Base-by-base conservation (phyloP, 306 rosid genomes). In the Albizia julibrissin region DNA sequence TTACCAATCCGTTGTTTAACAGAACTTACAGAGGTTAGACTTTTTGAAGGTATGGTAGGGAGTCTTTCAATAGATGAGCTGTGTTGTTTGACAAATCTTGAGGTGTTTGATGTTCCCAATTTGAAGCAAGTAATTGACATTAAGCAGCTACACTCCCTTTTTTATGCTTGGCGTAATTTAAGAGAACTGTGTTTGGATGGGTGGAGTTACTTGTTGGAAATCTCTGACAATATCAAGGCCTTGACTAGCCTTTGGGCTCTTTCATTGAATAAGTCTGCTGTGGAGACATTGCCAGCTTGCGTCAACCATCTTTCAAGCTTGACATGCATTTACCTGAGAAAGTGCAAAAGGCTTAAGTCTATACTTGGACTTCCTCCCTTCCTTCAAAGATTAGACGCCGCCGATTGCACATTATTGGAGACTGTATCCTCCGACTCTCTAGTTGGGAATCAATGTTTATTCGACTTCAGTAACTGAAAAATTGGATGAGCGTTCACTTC, bases 11-110 rank as follows among this genome's bases (percentile, higher is more conserved):
- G 8, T 15, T 2, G 21, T 14, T 49, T 1, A 21, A 49, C 54
- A 16, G 8, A 49, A 16, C 54, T 49, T 1, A 49, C 0, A 49
- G 0, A 1, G 0, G 6, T 49, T 49, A 1, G 0, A 3, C 1
- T 49, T 49, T 1, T 0, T 0, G 8, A 7, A 3, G 54, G 18
- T 4, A 49, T 6, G 4, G 16, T 49, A 0, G 5, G 21, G 54
- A 49, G 54, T 16, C 8, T 15, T 49, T 6, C 7, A 16, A 14
- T 49, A 49, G 10, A 16, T 16, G 21, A 16, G 54, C 2, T 49
- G 1, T 49, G n/a, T 14, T 15, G 21, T 8, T 49, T 16, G 2
- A 49, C 6, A 49, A 14, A 49, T 49, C 54, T 49, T 49, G 21
- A 49, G 54, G 21, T 3, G 8, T 49, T 49, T 49, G 0, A 0